Conservation (phyloP, 2,329 filamentous ascomycete genomes). For the Cladosporium sp. region DNA sequence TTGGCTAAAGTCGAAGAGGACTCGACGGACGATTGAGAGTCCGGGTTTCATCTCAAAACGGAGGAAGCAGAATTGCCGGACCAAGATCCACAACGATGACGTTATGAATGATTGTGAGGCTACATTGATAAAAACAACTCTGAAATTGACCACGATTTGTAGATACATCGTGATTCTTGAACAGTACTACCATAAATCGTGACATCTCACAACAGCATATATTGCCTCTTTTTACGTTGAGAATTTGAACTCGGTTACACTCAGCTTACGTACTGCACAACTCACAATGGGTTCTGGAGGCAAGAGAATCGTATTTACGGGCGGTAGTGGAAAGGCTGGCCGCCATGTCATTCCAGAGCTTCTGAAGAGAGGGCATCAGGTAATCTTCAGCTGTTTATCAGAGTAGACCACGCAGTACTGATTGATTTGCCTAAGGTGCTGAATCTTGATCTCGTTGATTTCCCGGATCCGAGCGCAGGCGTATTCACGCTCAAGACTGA, state of each 20-base stretch:
- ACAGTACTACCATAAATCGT: neutral
- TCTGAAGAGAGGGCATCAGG: constrained; percentile 50
- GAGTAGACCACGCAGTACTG: neutral
- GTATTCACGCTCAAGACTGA: constrained; percentile 59
- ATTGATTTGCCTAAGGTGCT: constrained; percentile 39
- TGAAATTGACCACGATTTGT: neutral
- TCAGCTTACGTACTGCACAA: neutral
- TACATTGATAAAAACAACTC: neutral
- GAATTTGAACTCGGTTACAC: neutral
- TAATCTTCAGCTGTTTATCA: constrained; percentile 11
- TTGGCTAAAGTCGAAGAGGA: neutral
- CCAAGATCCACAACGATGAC: neutral
- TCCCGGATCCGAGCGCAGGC: constrained; percentile 38
- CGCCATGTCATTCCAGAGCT: constrained; percentile 57
- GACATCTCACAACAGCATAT: neutral
- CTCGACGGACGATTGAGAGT: neutral
- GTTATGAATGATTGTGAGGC: neutral
- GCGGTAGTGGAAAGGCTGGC: constrained; percentile 55
- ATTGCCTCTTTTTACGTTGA: no score
- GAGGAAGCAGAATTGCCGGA: neutral
- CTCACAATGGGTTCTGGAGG: constrained; percentile 30
- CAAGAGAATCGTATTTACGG: constrained; percentile 54
- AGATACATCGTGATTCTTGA: neutral
- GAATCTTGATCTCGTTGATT: constrained; percentile 55
- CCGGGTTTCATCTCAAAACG: neutral